These are phyloP conservation scores for Sclerotinia nivalis DNA, from an alignment of 2,329 filamentous ascomycete species.

Conservation along the genomic window DNA sequence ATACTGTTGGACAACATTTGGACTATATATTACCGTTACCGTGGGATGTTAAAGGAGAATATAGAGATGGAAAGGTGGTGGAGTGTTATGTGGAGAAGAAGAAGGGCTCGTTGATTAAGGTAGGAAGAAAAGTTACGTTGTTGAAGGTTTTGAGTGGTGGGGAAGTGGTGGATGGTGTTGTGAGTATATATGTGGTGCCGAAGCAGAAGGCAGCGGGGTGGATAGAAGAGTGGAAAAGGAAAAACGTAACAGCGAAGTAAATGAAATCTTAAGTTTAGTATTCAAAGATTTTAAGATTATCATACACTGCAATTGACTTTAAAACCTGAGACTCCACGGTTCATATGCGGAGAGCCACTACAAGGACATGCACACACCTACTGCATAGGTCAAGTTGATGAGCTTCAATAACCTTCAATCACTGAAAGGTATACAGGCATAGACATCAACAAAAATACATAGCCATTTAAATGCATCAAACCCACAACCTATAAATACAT, in stretches of 20 bases:
- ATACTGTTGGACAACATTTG: conserved; percentile 75
- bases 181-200: conserved; percentile 82
- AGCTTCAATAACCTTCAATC: too few relatives aligned
- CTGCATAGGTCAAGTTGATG: neutral
- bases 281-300: neutral
- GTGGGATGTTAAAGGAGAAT: conserved; percentile 74
- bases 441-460: conserved; percentile 17
- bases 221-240: conserved; percentile 81
- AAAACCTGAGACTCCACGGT: neutral
- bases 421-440: neutral
- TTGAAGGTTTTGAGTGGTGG: conserved; percentile 73
- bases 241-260: conserved; percentile 51
- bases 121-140: conserved; percentile 80
- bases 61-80: conserved; percentile 67
- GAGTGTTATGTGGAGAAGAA: conserved; percentile 89
- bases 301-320: neutral
- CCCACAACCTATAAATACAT: conserved; percentile 23
- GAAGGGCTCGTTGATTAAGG: conserved; percentile 79
- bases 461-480: conserved; percentile 16
- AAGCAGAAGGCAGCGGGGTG: conserved; percentile 68
- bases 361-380: too few relatives aligned
- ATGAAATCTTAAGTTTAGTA: neutral
- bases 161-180: conserved; percentile 83
- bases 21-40: conserved; percentile 83
- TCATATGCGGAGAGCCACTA: too few relatives aligned